Percentiles rank a stretch among this genome's conserved stretches.
Conservation (phyloP, 306 rosid genomes). For the Fragaria iinumae region DNA sequence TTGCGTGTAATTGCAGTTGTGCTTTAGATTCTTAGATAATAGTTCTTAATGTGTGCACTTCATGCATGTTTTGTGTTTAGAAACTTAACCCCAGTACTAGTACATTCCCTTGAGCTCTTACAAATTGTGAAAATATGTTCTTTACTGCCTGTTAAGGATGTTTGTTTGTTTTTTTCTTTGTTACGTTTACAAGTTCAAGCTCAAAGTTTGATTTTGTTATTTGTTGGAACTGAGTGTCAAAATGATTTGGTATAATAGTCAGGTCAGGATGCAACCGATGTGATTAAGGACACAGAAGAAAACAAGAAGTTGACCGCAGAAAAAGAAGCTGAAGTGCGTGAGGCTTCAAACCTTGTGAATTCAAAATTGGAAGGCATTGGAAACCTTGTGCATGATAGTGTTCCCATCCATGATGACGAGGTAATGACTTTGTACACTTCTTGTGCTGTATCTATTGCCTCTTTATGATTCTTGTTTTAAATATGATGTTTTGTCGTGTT, state of each 20-base stretch:
- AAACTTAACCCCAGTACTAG: neutral
- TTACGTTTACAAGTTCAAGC: neutral
- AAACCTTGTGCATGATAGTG: conserved; percentile 90
- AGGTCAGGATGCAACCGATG: conserved; percentile 56
- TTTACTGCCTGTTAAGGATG: neutral
- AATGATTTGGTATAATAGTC: conserved; percentile 22
- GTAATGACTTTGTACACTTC: conserved; percentile 28
- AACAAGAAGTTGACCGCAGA: conserved; percentile 54
- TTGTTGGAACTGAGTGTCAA: neutral
- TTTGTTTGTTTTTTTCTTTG: neutral
- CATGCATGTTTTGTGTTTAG: neutral
- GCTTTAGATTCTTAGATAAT: neutral
- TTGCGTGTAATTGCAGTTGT: neutral
- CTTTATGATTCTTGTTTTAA: neutral
- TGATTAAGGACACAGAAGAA: conserved; percentile 60
- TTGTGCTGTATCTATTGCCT: conserved; percentile 1
- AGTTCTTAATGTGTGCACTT: neutral
- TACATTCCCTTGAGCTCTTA: neutral
- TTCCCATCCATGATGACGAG: conserved; percentile 78
- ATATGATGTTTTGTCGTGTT: neutral
- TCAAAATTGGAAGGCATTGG: conserved; percentile 68
- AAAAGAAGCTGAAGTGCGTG: conserved; percentile 76
- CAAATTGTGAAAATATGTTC: neutral
- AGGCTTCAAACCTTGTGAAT: conserved; percentile 48
- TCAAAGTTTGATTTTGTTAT: neutral